Evolutionary conservation across 805 yeast genomes (phyloP).

Genomic region (Wickerhamomyces hampshirensis): DNA sequence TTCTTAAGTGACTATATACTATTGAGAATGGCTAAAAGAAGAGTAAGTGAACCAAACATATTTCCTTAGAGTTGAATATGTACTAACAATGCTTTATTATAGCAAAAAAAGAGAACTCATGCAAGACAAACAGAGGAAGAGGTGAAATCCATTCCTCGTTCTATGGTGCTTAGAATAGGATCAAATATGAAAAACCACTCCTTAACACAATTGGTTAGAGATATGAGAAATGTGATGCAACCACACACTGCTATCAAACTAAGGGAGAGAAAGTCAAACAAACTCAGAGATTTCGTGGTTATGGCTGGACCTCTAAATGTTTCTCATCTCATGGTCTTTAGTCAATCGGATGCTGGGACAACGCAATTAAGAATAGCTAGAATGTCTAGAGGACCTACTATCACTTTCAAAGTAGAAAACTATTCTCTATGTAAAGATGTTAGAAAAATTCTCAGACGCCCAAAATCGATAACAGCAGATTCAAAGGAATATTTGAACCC

Average conservation of each 20-base stretch:
- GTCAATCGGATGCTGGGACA: constrained; percentile 76
- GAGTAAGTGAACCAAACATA: constrained; percentile 28
- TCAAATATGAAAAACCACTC: constrained; percentile 72
- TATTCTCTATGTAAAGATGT: constrained; percentile 85
- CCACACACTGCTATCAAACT: constrained; percentile 93
- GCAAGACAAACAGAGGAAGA: constrained; percentile 60
- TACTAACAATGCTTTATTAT: constrained; percentile 14
- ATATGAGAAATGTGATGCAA: constrained; percentile 86
- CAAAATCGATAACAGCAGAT: constrained; percentile 71
- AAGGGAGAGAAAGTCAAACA: constrained; percentile 81
- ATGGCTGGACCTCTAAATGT: constrained; percentile 98
- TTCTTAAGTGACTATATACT: background rate
- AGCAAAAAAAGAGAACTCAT: constrained; percentile 85
- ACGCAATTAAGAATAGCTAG: constrained; percentile 79
- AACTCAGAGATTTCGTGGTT: constrained; percentile 88
- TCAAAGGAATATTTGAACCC: constrained; percentile 63
- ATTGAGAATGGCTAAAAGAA: constrained; percentile 46
- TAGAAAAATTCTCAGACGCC: constrained; percentile 59
- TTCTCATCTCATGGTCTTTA: constrained; percentile 80
- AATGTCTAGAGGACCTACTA: constrained; percentile 92
- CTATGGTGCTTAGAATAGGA: constrained; percentile 92
- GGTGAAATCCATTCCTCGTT: constrained; percentile 71
- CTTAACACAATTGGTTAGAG: constrained; percentile 77
- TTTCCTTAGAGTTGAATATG: background rate
- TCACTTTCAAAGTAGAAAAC: constrained; percentile 70